Evolutionary conservation across 352 stramenopile species (phyloP).

Genomic region (Chrysophaeum taylorii): DNA sequence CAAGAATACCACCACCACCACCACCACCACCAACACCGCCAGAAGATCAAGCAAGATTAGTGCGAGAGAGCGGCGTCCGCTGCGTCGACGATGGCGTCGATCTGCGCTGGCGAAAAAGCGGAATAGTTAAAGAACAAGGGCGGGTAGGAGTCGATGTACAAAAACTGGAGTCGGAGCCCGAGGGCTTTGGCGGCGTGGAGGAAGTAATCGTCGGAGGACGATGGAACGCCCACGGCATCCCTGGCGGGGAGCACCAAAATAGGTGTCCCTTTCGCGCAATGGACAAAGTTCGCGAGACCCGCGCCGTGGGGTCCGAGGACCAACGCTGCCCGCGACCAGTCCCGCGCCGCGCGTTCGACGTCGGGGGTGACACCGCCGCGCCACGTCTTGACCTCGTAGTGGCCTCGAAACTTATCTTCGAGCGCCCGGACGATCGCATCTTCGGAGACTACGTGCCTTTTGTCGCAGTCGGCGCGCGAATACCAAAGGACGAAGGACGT

Average conservation of each 20-base stretch:
- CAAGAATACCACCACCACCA: too few species aligned
- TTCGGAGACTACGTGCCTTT: not conserved
- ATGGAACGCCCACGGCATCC: too few species aligned
- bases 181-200: too few species aligned
- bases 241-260: not conserved
- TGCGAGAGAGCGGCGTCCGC: too few species aligned
- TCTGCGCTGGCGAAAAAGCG: too few species aligned
- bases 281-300: conserved; percentile 1
- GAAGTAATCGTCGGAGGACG: too few species aligned
- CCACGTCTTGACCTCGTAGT: not conserved
- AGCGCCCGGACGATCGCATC: not conserved
- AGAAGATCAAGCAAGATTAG: too few species aligned
- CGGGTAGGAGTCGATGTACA: too few species aligned
- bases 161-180: too few species aligned
- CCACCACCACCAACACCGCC: too few species aligned
- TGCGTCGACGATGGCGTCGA: too few species aligned
- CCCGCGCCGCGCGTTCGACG: not conserved
- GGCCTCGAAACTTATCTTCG: not conserved
- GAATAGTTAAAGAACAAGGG: too few species aligned
- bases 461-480: not conserved
- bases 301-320: conserved; percentile 7
- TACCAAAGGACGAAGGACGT: not conserved
- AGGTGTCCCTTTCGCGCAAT: not conserved
- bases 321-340: not conserved
- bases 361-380: not conserved